A percentile compares a stretch with the other conserved stretches of the same genome.
Conservation (phyloP, 306 rosid genomes). For the Glycine tomentella region DNA sequence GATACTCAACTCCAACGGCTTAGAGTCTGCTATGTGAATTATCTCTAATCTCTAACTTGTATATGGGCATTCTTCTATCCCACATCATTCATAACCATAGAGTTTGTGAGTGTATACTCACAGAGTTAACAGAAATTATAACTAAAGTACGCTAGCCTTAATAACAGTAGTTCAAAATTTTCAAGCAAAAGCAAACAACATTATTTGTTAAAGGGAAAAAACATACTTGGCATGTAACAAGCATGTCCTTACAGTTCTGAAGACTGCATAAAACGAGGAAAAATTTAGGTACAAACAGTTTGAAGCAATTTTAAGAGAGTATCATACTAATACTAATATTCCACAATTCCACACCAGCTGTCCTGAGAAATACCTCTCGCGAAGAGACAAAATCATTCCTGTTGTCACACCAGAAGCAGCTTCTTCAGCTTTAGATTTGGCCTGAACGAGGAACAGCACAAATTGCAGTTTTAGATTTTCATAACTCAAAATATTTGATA, state of each 20-base stretch:
- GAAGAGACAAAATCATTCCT: conserved; percentile 93
- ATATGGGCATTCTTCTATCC: background rate
- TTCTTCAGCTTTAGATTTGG: conserved; percentile 72
- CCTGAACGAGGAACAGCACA: conserved; percentile 47
- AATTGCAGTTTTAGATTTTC: too few relatives aligned
- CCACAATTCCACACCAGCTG: background rate
- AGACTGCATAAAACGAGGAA: conserved; percentile 67
- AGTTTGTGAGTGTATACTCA: too few relatives aligned
- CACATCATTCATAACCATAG: background rate
- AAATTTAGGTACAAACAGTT: conserved; percentile 33
- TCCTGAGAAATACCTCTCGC: conserved; percentile 71
- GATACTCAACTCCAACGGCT: conserved; percentile 14
- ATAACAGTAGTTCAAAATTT: too few relatives aligned
- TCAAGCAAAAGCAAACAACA: too few relatives aligned
- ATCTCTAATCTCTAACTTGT: conserved; percentile 8
- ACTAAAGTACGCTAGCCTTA: background rate
- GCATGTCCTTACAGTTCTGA: conserved; percentile 71
- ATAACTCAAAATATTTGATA: too few relatives aligned
- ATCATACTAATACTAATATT: background rate
- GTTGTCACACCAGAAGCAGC: conserved; percentile 90
- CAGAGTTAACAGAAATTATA: background rate
- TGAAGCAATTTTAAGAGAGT: background rate
- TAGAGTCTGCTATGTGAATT: conserved; percentile 30
- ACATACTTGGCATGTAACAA: conserved; percentile 79
- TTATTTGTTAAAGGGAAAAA: background rate